Base-by-base conservation (phyloP, 805 yeast genomes). In the Starmera amethionina region DNA sequence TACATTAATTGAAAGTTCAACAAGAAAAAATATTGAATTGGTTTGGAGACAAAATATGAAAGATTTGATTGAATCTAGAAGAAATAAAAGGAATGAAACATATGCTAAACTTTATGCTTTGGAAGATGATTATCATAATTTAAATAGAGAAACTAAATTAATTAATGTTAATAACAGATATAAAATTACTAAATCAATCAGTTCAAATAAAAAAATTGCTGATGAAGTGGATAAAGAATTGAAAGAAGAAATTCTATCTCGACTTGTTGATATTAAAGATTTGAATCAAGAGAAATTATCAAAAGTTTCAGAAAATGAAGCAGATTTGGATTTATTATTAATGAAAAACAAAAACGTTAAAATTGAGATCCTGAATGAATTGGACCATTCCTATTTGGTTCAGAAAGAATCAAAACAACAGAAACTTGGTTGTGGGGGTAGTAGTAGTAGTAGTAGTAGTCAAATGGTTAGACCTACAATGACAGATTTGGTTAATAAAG, bases 401-500 rank as follows among this genome's bases (percentile, higher is more conserved):
- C 2, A 2, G 27, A 22, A 22, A 22, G 27, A 22, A 7, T 8
- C 27, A 5, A 4, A 22, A 22, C 9, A 22, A 7, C 27, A 22
- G 27, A 22, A 22, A 22, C n/a, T n/a, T n/a, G n/a, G n/a, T n/a
- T n/a, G n/a, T n/a, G n/a, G n/a, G n/a, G n/a, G n/a, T n/a, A n/a
- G n/a, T n/a, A n/a, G n/a, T n/a, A n/a, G n/a, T n/a, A n/a, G n/a
- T n/a, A n/a, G n/a, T n/a, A n/a, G n/a, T n/a, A n/a, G n/a, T 4
- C 6, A n/a, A 8, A 4, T 39, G 3, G 42, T 43, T 3, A 51
- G 53, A 18, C 48, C 56, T 11, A 54, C 58, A 30, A 48, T 52
- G 52, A 54, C 58, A 8, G 58, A 54, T 29, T 34, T 54, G 16
- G 55, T 54, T n/a, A 54, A 54, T 40, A 33, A 35, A 12, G 54